Evolutionary conservation across 2,329 filamentous ascomycete genomes (phyloP).

Genomic region (Podosphaera aphanis): DNA sequence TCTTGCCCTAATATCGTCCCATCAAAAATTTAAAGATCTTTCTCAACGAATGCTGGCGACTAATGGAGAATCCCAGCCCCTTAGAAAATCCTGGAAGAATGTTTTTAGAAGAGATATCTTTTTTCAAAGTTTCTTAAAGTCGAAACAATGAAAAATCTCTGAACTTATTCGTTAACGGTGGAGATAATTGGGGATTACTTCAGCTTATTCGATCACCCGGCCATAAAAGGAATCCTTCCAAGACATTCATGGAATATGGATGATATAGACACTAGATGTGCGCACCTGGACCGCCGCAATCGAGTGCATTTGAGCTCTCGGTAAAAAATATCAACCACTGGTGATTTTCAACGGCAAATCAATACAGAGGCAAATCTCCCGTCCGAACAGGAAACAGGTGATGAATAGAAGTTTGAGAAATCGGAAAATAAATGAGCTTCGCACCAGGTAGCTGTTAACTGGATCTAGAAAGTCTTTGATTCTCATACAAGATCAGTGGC

Average conservation of each 20-base stretch:
- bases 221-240: no score
- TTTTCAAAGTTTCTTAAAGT: no score
- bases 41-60: background rate
- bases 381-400: background rate
- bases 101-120: no score
- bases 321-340: background rate
- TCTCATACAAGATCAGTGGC: background rate
- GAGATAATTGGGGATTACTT: no score
- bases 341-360: background rate
- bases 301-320: background rate
- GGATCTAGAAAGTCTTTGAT: background rate
- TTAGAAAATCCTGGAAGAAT: no score
- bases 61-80: no score
- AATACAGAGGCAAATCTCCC: background rate
- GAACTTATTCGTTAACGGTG: no score
- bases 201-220: no score
- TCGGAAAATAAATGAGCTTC: background rate
- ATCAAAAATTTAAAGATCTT: background rate
- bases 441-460: background rate
- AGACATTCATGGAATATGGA: no score
- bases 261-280: background rate
- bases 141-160: no score
- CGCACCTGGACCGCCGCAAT: background rate
- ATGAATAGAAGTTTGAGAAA: background rate
- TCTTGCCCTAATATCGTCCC: background rate